Evolutionary conservation across 495 filamentous ascomycete species (phyloP), one percentile per base, ranked within the genome.

Genomic region (Chaetomium fimeti): DNA sequence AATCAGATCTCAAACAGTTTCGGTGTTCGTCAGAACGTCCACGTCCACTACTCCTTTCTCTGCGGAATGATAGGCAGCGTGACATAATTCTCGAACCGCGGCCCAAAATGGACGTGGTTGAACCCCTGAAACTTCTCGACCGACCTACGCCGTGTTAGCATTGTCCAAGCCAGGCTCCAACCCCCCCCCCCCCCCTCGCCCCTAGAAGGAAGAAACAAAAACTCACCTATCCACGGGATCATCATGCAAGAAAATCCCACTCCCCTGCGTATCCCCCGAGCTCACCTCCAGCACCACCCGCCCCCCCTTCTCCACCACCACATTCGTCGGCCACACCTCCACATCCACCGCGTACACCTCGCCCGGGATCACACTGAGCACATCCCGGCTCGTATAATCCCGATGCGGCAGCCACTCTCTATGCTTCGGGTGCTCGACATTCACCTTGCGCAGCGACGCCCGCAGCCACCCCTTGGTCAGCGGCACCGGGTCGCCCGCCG

Each of bases 321-420:
- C 84, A 70, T 88, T 88, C 0, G 85, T 89, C 18, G 87, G 87
- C 87, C 87, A 89, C 5, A 89, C 69, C 75, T 90, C 87, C 12
- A 90, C 78, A 66, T 88, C 87, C 0, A 89, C 84, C 0, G 70
- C 70, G 63, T 90, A 89, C 5, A 89, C 79, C 62, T 84, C 80
- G 0, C 81, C 82, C 0, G 79, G 74, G 28, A 82, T 76, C 0
- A 89, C 83, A 16, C 78, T 77, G 38, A 78, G 78, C 5, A 83
- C 81, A 60, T 88, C 87, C 0, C 72, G 82, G 18, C 79, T 83
- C 61, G 79, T 74, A 66, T 89, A 89, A n/a, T 87, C 78, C 8
- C 87, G 81, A 60, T 85, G 75, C 18, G 87, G 87, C 20, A 88
- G 66, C 68, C 77, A 87, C 1, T 69, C 54, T 18, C 79, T 68